Conservation (phyloP, 1,284 basidiomycete species). For the Bjerkandera adusta region DNA sequence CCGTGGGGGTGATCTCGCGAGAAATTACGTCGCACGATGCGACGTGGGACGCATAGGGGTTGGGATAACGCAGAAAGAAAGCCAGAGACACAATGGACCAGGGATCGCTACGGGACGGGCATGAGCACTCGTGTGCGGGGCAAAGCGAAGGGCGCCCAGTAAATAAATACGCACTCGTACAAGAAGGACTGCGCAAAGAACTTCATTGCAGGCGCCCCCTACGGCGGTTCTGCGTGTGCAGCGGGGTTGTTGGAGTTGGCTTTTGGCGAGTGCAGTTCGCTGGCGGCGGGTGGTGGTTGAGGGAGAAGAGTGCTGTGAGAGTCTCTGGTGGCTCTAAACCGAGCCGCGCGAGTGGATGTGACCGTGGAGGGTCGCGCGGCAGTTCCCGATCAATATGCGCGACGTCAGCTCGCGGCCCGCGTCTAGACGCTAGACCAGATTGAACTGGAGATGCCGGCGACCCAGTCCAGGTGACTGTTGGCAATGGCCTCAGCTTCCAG, state of each 20-base stretch:
- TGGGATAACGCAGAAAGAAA: constrained; percentile 96
- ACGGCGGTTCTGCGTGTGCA: neutral
- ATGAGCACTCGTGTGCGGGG: constrained; percentile 13
- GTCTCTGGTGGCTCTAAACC: constrained; percentile 1
- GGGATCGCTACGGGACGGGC: constrained; percentile 62
- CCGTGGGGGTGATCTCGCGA: constrained; percentile 67
- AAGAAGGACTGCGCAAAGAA: constrained; percentile 78
- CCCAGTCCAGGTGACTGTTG: constrained; percentile 5
- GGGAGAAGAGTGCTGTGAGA: constrained; percentile 1
- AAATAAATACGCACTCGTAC: constrained; percentile 62
- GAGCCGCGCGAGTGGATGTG: neutral
- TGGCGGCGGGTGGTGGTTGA: neutral
- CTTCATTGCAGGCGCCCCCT: constrained; percentile 60
- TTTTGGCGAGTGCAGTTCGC: neutral
- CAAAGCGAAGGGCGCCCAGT: constrained; percentile 2
- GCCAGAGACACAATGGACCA: constrained; percentile 92
- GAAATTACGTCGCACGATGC: constrained; percentile 94
- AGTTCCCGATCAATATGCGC: neutral
- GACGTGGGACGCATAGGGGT: constrained; percentile 93
- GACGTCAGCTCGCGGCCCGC: constrained; percentile 1
- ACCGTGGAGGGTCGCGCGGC: constrained; percentile 1
- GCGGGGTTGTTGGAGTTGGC: neutral
- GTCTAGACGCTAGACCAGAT: constrained; percentile 3
- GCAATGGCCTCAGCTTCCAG: too few species aligned
- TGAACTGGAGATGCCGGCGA: too few species aligned